These are phyloP conservation scores for Hypholoma fasciculare DNA, from an alignment of 768 basidiomycete genomes.

Conservation along the genomic window DNA sequence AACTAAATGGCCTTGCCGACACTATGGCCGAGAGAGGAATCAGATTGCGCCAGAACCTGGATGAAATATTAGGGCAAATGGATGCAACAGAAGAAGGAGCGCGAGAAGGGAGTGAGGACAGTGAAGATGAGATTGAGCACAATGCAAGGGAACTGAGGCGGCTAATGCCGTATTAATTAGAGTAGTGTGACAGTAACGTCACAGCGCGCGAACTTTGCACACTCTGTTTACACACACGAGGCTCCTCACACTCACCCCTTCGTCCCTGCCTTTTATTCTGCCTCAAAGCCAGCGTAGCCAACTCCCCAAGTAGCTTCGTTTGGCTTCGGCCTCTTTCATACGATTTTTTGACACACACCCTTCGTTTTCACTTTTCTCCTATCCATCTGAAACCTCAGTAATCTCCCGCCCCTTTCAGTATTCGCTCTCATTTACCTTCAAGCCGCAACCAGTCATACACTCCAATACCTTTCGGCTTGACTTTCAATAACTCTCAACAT, in stretches of 20 bases:
- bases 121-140: conserved; percentile 58
- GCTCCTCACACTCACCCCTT: conserved; percentile 7
- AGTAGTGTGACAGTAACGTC: background rate
- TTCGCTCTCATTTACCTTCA: conserved; percentile 5
- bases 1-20: conserved; percentile 64
- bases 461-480: background rate
- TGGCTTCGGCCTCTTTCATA: conserved; percentile 5
- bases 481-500: background rate
- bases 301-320: conserved; percentile 11
- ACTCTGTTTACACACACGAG: conserved; percentile 28
- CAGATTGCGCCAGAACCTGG: conserved; percentile 60
- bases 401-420: background rate
- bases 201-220: conserved; percentile 20
- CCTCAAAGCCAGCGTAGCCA: conserved; percentile 10
- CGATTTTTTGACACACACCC: background rate
- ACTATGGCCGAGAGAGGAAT: conserved; percentile 78
- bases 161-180: conserved; percentile 58
- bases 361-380: conserved; percentile 11
- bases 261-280: conserved; percentile 11
- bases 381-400: conserved; percentile 10
- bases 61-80: conserved; percentile 49
- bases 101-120: conserved; percentile 40
- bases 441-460: background rate
- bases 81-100: conserved; percentile 22
- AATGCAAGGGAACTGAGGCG: conserved; percentile 58